Evolutionary conservation across 306 rosid genomes (phyloP).

Genomic region (Canavalia gladiata): DNA sequence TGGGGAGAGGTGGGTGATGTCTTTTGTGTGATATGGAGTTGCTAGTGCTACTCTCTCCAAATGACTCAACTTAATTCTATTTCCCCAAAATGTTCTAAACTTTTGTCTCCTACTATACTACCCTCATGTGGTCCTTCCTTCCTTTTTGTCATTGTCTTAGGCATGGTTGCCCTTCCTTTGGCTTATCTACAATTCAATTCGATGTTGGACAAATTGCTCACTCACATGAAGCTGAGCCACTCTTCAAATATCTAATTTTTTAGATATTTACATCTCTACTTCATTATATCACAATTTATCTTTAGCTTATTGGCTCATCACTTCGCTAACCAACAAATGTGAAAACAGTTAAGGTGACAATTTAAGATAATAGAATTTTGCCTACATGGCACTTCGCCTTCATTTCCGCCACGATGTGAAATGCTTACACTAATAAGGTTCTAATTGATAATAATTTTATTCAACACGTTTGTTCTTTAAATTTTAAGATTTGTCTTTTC

Average conservation of each 20-base stretch:
- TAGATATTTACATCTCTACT: not conserved
- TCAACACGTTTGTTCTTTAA: not conserved
- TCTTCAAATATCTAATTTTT: not conserved
- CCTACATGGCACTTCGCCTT: not conserved
- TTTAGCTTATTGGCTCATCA: not conserved
- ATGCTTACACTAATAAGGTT: not conserved
- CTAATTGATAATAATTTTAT: not conserved
- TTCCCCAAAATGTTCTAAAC: not conserved
- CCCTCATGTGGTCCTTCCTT: constrained; percentile 15
- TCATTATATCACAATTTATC: not conserved
- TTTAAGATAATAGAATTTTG: not conserved
- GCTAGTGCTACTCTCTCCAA: not conserved
- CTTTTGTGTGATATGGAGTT: not conserved
- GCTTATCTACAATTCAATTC: not conserved
- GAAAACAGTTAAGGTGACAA: not conserved
- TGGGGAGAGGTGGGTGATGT: not conserved
- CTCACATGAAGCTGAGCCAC: not conserved
- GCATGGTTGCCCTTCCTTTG: not conserved
- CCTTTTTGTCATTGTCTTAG: constrained; percentile 20
- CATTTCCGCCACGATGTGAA: not conserved
- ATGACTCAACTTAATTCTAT: not conserved
- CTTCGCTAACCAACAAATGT: not conserved
- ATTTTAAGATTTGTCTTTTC: not conserved
- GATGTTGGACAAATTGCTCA: not conserved
- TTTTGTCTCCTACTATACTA: not conserved